Evolutionary conservation across 148 eudicot species (phyloP).

Genomic region (Arbutus unedo): DNA sequence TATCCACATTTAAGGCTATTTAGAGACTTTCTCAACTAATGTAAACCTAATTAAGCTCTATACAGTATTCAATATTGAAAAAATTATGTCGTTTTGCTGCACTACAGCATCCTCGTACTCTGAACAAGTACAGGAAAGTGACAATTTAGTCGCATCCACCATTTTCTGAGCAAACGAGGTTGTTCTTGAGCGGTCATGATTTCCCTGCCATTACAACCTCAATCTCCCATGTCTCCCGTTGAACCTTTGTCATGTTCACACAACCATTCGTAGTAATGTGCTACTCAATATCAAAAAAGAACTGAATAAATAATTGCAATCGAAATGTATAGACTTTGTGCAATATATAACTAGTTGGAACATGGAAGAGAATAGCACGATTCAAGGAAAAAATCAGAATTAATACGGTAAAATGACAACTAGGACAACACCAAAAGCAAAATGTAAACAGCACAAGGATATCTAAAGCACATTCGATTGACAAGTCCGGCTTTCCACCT

Average conservation of each 20-base stretch:
- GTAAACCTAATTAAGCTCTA: too few relatives aligned
- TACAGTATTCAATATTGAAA: too few relatives aligned
- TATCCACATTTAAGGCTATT: too few relatives aligned
- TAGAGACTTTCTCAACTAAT: too few relatives aligned
- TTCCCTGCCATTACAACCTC: constrained; percentile 95
- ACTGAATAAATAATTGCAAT: background rate
- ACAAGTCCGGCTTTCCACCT: too few relatives aligned
- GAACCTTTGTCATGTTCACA: too few relatives aligned
- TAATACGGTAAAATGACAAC: background rate
- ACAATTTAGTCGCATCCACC: constrained; percentile 3
- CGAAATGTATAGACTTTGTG: background rate
- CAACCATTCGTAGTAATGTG: too few relatives aligned
- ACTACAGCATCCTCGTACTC: too few relatives aligned
- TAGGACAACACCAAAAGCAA: too few relatives aligned
- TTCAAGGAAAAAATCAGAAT: background rate
- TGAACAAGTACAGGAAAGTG: too few relatives aligned
- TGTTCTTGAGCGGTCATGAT: constrained; percentile 59
- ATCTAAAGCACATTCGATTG: too few relatives aligned
- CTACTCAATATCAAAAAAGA: constrained; percentile 32
- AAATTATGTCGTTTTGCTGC: too few relatives aligned
- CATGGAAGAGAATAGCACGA: background rate
- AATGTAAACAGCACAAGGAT: background rate
- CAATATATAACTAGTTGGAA: background rate
- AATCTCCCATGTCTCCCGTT: constrained; percentile 63
- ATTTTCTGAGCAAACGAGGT: constrained; percentile 17